Conservation (phyloP, 352 stramenopile genomes). For the Phytophthora pini region DNA sequence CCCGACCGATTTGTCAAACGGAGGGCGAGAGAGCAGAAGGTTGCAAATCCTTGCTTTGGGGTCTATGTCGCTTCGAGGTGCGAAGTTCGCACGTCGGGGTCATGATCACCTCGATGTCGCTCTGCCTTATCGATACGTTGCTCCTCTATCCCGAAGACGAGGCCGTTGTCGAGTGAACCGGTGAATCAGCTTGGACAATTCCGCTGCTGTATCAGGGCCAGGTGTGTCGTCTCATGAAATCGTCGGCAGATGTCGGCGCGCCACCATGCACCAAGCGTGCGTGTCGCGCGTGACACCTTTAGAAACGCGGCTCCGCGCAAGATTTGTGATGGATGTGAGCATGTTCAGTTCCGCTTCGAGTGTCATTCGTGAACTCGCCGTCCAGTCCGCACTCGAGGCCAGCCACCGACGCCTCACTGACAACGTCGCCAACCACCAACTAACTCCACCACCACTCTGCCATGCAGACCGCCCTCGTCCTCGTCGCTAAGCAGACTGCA, state of each 20-base stretch:
- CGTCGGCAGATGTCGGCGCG: conserved; percentile 9
- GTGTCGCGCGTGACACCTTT: conserved; percentile 20
- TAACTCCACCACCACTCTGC: not conserved
- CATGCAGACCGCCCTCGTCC: conserved; percentile 35
- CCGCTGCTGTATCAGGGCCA: not conserved
- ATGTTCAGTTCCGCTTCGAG: conserved; percentile 10
- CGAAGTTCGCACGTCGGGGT: not conserved
- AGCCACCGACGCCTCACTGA: conserved; percentile 11
- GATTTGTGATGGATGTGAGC: conserved; percentile 12
- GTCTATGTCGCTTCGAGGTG: conserved; percentile 9
- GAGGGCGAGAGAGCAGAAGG: conserved; percentile 3
- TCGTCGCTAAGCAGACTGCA: conserved; percentile 36
- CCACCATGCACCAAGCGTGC: conserved; percentile 20
- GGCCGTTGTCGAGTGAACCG: no score
- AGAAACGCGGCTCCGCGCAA: conserved; percentile 26
- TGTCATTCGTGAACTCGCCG: conserved; percentile 33
- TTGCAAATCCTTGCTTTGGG: conserved; percentile 11
- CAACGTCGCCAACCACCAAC: not conserved
- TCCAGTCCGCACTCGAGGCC: conserved; percentile 19
- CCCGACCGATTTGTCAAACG: conserved; percentile 1
- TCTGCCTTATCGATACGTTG: not conserved
- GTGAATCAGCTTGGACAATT: not conserved
- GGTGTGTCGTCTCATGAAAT: not conserved
- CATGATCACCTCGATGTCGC: no score
- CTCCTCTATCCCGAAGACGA: not conserved